Evolutionary conservation across 2,329 filamentous ascomycete species (phyloP).

Genomic region (Myriosclerotinia scirpicola): DNA sequence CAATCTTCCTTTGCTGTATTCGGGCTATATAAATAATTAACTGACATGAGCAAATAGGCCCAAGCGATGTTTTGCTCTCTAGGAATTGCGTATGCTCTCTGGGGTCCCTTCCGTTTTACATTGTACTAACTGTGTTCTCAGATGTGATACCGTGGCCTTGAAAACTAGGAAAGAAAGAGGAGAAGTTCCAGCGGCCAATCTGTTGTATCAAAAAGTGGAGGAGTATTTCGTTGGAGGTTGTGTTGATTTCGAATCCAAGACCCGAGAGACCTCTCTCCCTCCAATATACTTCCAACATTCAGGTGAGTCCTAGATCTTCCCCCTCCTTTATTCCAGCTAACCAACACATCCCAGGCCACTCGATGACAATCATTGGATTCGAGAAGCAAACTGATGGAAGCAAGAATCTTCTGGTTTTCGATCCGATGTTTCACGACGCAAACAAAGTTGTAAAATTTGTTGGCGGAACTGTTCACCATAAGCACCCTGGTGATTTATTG

Average conservation of each 20-base stretch:
- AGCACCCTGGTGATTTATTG: slow-evolving; percentile 55
- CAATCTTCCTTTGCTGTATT: neutral
- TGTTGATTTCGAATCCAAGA: slow-evolving; percentile 54
- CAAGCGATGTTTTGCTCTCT: slow-evolving; percentile 74
- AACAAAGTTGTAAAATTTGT: slow-evolving; percentile 60
- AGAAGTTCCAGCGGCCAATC: slow-evolving; percentile 34
- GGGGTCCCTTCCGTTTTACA: neutral
- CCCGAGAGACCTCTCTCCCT: slow-evolving; percentile 70
- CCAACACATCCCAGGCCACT: slow-evolving; percentile 64
- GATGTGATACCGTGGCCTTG: slow-evolving; percentile 64
- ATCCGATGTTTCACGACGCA: slow-evolving; percentile 77
- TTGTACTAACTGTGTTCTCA: slow-evolving; percentile 36
- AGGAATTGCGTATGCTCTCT: slow-evolving; percentile 57
- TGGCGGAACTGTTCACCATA: slow-evolving; percentile 48
- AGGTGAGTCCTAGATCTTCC: slow-evolving; percentile 46
- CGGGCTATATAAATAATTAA: neutral
- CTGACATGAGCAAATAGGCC: slow-evolving; percentile 51
- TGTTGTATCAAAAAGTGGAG: slow-evolving; percentile 68
- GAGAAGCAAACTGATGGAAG: slow-evolving; percentile 66
- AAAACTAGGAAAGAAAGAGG: slow-evolving; percentile 44
- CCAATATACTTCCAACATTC: slow-evolving; percentile 90
- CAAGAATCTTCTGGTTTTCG: slow-evolving; percentile 77
- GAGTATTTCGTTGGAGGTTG: slow-evolving; percentile 68
- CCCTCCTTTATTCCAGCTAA: slow-evolving; percentile 1
- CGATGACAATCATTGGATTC: slow-evolving; percentile 83